Percentiles rank a stretch among this genome's conserved stretches.
Conservation (phyloP, 176 grass and related monocot genomes). For the bread wheat (Triticum aestivum) region DNA sequence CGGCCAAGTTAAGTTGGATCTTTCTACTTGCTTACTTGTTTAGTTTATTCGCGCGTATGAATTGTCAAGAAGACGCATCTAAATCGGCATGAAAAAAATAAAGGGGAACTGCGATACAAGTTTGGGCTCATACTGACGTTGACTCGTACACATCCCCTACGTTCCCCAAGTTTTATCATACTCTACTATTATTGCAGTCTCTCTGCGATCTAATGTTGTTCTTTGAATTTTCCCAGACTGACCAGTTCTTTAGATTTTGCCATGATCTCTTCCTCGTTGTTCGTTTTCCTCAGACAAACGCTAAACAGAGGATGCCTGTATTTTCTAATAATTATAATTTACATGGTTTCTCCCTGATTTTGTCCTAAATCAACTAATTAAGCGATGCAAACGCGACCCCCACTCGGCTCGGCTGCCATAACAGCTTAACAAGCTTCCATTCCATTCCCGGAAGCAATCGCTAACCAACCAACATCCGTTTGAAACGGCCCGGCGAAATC, state of each 20-base stretch:
- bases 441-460: neutral
- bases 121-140: neutral
- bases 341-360: neutral
- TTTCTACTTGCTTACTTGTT: neutral
- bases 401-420: neutral
- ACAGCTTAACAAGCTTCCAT: neutral
- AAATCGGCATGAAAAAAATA: neutral
- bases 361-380: neutral
- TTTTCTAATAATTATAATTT: neutral
- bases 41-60: neutral
- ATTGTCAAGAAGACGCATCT: too few relatives aligned
- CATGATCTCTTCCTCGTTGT: neutral
- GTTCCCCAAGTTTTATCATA: neutral
- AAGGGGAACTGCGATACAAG: too few relatives aligned
- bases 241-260: neutral
- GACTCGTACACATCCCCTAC: neutral
- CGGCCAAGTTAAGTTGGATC: neutral
- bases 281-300: neutral
- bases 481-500: constrained; percentile 4
- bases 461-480: neutral
- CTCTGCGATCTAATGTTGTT: neutral
- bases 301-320: neutral
- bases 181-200: neutral
- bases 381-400: neutral
- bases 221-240: neutral